A percentile compares a stretch with the other conserved stretches of the same genome.
Conservation (phyloP, 495 filamentous ascomycete genomes). For the Trichocladium uniseriatum region DNA sequence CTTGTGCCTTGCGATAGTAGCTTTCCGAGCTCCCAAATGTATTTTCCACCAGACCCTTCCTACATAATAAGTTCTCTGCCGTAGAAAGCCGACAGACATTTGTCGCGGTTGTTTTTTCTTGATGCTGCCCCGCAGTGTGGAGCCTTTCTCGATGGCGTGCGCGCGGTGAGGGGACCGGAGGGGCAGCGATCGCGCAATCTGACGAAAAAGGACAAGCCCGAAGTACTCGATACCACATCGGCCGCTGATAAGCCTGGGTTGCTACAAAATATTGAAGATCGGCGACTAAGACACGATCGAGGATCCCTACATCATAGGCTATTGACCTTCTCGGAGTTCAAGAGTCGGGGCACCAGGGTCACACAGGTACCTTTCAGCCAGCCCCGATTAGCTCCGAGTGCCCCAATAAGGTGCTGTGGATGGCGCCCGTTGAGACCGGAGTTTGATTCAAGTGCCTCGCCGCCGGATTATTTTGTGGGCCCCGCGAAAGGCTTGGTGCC, state of each 20-base stretch:
- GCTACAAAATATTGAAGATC: constrained; percentile 19
- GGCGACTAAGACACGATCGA: background rate
- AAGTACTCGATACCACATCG: constrained; percentile 18
- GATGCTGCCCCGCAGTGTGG: constrained; percentile 19
- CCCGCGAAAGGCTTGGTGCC: background rate
- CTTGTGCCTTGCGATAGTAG: too few relatives aligned
- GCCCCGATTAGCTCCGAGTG: too few relatives aligned
- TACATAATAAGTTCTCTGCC: background rate
- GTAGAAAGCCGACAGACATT: background rate
- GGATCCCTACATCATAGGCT: background rate
- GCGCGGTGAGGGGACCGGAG: constrained; percentile 15
- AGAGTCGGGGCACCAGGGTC: background rate
- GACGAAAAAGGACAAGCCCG: constrained; percentile 11
- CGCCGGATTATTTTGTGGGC: constrained; percentile 18
- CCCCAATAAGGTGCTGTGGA: too few relatives aligned
- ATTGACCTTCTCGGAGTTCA: too few relatives aligned
- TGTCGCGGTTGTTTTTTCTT: background rate
- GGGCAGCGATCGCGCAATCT: constrained; percentile 30
- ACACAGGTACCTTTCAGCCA: background rate
- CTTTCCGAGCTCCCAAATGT: background rate
- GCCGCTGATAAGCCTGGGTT: background rate
- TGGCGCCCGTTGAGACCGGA: background rate
- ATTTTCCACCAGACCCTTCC: background rate
- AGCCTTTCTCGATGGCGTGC: constrained; percentile 12
- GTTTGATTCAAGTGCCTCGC: background rate